Conservation (phyloP, 345 rosid genomes). For the Melastoma malabathricum region DNA sequence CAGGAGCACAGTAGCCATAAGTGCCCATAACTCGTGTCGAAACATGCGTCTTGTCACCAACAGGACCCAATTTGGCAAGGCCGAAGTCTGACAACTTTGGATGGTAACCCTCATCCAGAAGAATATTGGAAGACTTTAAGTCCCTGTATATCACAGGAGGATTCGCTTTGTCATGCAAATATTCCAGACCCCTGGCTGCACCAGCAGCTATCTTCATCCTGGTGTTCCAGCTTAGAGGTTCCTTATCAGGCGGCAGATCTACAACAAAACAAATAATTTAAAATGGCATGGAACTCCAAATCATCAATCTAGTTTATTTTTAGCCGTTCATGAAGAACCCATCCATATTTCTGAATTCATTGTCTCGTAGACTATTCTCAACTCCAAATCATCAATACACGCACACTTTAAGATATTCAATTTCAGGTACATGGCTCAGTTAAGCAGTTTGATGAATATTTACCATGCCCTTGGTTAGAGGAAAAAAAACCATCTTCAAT, state of each 20-base stretch:
- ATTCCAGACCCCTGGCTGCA: conserved; percentile 94
- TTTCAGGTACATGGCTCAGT: no score
- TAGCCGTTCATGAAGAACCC: no score
- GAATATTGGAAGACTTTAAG: conserved; percentile 88
- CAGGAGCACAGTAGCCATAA: conserved; percentile 98
- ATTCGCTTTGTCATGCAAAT: conserved; percentile 88
- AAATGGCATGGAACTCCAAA: not conserved
- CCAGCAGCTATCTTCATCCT: conserved; percentile 99
- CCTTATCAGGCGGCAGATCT: conserved; percentile 80
- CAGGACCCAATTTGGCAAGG: conserved; percentile 93
- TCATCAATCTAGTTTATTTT: no score
- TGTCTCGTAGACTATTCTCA: no score
- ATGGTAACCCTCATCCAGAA: conserved; percentile 78
- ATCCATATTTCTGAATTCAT: no score
- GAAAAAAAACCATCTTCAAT: no score
- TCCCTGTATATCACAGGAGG: conserved; percentile 98
- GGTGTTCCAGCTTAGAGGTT: conserved; percentile 88
- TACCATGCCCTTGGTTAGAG: no score
- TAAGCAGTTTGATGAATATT: no score
- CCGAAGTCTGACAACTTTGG: conserved; percentile 97
- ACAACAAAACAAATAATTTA: conserved; percentile 2
- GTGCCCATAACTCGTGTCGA: conserved; percentile 99
- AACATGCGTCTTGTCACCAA: conserved; percentile 96
- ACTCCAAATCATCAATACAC: no score
- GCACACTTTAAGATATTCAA: no score